Evolutionary conservation across 2,329 filamentous ascomycete genomes (phyloP).

Genomic region (Aspergillus sp.): DNA sequence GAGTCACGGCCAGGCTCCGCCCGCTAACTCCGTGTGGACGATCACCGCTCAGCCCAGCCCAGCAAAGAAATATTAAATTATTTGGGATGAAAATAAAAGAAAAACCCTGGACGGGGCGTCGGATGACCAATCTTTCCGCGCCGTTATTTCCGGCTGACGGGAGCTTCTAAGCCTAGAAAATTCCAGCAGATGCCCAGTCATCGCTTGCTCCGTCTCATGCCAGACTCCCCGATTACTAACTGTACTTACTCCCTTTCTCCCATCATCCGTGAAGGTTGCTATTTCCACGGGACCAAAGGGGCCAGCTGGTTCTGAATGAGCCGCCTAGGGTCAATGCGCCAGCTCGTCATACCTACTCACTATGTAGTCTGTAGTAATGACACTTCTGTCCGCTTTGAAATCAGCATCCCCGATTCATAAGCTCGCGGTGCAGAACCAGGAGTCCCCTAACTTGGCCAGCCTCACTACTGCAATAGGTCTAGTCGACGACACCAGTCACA

Average conservation of each 20-base stretch:
- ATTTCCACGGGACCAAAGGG: neutral
- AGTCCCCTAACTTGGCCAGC: neutral
- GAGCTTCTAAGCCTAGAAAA: constrained; percentile 6
- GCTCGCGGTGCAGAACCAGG: neutral
- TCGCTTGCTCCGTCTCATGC: neutral
- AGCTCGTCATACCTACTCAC: neutral
- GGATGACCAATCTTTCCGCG: constrained; percentile 26
- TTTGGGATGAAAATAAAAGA: neutral
- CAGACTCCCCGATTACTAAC: neutral
- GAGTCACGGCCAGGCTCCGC: constrained; percentile 19
- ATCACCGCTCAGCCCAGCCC: constrained; percentile 9
- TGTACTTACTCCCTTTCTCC: neutral
- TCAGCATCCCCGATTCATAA: neutral
- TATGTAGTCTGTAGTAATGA: neutral
- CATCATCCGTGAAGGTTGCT: neutral
- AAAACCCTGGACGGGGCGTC: constrained; percentile 12
- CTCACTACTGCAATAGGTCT: neutral
- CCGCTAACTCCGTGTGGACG: constrained; percentile 11
- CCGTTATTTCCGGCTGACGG: constrained; percentile 16
- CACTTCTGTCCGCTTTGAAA: neutral
- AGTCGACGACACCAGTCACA: constrained; percentile 1
- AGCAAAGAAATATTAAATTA: neutral
- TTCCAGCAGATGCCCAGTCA: constrained; percentile 12
- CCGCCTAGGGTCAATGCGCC: neutral
- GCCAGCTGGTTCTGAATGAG: neutral